Conservation (phyloP, 345 rosid species). For the Zanthoxylum bungeanum region DNA sequence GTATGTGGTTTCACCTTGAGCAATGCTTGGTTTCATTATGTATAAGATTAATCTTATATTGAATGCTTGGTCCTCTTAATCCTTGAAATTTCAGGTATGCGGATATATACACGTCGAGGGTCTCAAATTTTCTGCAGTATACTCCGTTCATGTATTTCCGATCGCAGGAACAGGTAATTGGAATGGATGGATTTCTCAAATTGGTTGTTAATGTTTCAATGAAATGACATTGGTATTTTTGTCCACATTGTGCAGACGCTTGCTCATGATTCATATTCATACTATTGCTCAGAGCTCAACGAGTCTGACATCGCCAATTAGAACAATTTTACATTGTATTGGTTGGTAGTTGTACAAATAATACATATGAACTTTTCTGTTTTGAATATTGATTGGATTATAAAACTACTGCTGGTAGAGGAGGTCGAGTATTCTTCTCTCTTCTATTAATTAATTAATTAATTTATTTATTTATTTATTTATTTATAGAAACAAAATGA, state of each 20-base stretch:
- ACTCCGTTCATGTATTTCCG: conserved; percentile 96
- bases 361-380: too few relatives aligned
- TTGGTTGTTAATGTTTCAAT: not conserved
- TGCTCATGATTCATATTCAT: conserved; percentile 64
- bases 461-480: too few relatives aligned
- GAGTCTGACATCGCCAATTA: conserved; percentile 15
- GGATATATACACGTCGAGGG: conserved; percentile 89
- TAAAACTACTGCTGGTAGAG: too few relatives aligned
- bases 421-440: too few relatives aligned
- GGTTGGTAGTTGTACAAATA: too few relatives aligned
- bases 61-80: too few relatives aligned
- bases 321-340: not conserved
- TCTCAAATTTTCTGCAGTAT: conserved; percentile 81
- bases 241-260: conserved; percentile 54
- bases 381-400: too few relatives aligned
- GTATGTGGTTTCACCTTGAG: conserved; percentile 45
- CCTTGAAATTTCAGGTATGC: conserved; percentile 64
- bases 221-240: conserved; percentile 3
- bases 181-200: not conserved
- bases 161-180: conserved; percentile 82
- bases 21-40: too few relatives aligned
- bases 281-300: conserved; percentile 28
- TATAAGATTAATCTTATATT: too few relatives aligned
- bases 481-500: too few relatives aligned
- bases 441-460: too few relatives aligned